These are phyloP conservation scores for Stephanodiscus triporus DNA, from an alignment of 108 stramenopile species.

Conservation along the genomic window DNA sequence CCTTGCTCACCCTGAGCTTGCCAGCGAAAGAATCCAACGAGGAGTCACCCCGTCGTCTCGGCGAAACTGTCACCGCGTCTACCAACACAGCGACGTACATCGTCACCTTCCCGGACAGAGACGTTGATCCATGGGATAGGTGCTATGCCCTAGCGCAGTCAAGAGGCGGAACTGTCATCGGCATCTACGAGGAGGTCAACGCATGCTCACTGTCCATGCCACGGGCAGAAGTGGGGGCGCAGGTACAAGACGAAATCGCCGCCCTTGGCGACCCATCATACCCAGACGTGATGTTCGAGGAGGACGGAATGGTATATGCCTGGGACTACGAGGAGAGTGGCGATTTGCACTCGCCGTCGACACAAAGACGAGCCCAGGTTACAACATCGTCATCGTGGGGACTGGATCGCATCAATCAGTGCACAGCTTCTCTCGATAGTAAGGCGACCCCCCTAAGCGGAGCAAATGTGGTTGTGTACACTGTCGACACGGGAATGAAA, in stretches of 20 bases:
- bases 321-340: background rate
- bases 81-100: background rate
- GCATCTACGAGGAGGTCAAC: conserved; percentile 1
- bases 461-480: background rate
- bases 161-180: background rate
- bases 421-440: background rate
- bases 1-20: background rate
- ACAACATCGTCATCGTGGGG: background rate
- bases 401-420: background rate
- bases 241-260: background rate
- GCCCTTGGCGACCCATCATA: background rate
- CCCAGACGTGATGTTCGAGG: background rate
- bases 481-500: background rate
- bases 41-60: background rate
- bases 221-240: background rate
- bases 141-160: background rate
- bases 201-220: background rate
- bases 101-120: conserved; percentile 1
- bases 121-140: background rate
- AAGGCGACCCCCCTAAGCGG: background rate
- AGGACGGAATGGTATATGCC: background rate
- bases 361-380: background rate
- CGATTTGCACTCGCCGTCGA: background rate
- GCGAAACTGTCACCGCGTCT: too few relatives aligned
- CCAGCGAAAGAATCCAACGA: background rate